Conservation (phyloP, 2,329 filamentous ascomycete species). For the Microascus cirrosus region DNA sequence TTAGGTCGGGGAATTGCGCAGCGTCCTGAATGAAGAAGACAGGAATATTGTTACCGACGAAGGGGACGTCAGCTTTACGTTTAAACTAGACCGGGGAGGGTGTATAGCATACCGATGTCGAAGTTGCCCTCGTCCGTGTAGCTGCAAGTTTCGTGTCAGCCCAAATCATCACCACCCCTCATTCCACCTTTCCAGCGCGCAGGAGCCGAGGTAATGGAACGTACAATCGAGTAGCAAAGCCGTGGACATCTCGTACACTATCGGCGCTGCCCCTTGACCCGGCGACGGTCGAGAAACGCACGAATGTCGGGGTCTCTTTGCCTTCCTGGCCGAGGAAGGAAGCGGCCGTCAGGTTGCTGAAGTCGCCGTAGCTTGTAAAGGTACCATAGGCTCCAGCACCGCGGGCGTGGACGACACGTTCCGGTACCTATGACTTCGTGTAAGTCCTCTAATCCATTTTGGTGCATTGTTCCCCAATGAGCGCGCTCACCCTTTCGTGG, state of each 20-base stretch:
- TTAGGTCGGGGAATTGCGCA: constrained; percentile 62
- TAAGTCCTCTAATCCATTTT: constrained; percentile 2
- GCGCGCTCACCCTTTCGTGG: constrained; percentile 48
- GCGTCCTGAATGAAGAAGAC: constrained; percentile 70
- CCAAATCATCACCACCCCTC: constrained; percentile 49
- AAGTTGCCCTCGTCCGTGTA: constrained; percentile 71
- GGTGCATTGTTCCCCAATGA: background rate
- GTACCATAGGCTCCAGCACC: constrained; percentile 60
- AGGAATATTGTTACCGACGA: constrained; percentile 61
- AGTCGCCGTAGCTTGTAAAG: constrained; percentile 57
- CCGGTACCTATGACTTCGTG: constrained; percentile 34
- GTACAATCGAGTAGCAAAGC: constrained; percentile 50
- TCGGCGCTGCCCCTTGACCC: constrained; percentile 68
- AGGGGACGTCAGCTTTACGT: no score
- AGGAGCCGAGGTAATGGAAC: background rate
- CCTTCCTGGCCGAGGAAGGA: constrained; percentile 46
- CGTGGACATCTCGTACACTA: constrained; percentile 72
- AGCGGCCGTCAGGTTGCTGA: constrained; percentile 56
- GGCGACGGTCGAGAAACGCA: constrained; percentile 69
- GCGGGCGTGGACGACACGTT: constrained; percentile 58
- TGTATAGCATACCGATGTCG: constrained; percentile 40
- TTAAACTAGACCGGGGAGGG: no score
- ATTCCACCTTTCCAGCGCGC: background rate
- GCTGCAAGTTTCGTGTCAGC: constrained; percentile 3
- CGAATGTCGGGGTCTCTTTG: constrained; percentile 54